These are phyloP conservation scores for Fusarium odoratissimum DNA, from an alignment of 2,329 filamentous ascomycete genomes.

Conservation along the genomic window DNA sequence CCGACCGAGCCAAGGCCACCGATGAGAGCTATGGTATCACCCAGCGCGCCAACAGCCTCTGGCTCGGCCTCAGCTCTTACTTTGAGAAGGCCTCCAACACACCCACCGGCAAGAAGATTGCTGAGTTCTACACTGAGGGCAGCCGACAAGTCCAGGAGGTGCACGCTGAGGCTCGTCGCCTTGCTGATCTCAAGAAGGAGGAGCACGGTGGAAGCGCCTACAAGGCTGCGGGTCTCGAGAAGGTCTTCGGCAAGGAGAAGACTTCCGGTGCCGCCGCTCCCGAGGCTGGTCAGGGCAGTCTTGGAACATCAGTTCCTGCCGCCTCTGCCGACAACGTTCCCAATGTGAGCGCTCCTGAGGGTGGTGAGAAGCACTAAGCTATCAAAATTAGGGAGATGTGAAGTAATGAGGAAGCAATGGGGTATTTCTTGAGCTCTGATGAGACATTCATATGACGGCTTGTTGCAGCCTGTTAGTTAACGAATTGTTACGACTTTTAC, in stretches of 20 bases:
- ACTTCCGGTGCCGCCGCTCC: conserved; percentile 34
- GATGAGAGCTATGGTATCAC: conserved; percentile 88
- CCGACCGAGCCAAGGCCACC: conserved; percentile 84
- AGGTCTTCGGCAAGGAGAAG: conserved; percentile 67
- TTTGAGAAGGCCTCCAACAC: conserved; percentile 93
- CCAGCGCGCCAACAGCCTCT: conserved; percentile 73
- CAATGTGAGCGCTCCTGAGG: conserved; percentile 39
- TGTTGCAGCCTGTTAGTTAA: conserved; percentile 26
- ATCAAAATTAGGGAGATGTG: not conserved
- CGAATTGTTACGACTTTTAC: conserved; percentile 41
- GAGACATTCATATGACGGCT: conserved; percentile 9
- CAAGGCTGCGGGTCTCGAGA: conserved; percentile 68
- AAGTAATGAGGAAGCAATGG: conserved; percentile 5
- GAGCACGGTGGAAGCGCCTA: conserved; percentile 69
- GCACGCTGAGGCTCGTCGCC: conserved; percentile 86
- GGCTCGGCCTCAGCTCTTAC: conserved; percentile 81
- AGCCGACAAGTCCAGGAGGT: conserved; percentile 94
- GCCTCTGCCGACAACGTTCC: conserved; percentile 37
- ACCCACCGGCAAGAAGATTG: conserved; percentile 87
- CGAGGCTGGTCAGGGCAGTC: conserved; percentile 26
- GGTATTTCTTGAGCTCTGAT: conserved; percentile 8
- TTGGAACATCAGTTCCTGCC: conserved; percentile 37
- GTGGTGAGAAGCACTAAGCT: conserved; percentile 38
- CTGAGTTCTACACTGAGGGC: conserved; percentile 86
- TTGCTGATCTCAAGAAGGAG: conserved; percentile 87